Evolutionary conservation across 495 filamentous ascomycete species (phyloP), one percentile per base, ranked within the genome.

Genomic region (Massariosphaeria phaeospora): DNA sequence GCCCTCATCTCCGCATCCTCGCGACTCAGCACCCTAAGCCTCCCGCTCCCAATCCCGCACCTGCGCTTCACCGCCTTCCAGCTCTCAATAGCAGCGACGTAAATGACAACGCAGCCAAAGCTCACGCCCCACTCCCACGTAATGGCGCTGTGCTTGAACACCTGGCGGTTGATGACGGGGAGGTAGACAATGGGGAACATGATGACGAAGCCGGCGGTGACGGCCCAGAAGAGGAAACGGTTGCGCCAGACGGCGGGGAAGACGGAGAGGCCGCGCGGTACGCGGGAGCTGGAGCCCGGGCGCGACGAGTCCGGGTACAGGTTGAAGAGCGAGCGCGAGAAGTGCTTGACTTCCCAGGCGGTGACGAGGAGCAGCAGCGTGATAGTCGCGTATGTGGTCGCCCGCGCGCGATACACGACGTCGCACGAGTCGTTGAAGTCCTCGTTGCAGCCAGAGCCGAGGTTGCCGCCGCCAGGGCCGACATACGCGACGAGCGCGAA

Each of bases 301-400:
- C n/a, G 13, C 20, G 23, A 9, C 8, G 59, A 45, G 35, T 76
- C 44, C 72, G 77, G 61, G 50, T 86, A 78, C 35, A 89, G 74
- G 25, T 79, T 79, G 72, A 89, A 87, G 63, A 89, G 69, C 35
- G 78, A 82, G 3, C 82, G 79, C 1, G 83, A 79, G 55, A 88
- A 79, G 65, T 80, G 75, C 67, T 86, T 86, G 62, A 87, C 81
- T 69, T 89, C 84, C 83, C 84, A 88, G 2, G 85, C 85, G 21
- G 78, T 80, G 51, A 87, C 72, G 3, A 88, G 78, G 20, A 86
- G 76, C 18, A 88, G 70, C 68, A 82, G 87, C 0, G 85, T 87
- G 17, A 89, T 75, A 34, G 82, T 83, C 11, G 80, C 82, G 61
- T 88, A 91, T 2, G 84, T 83, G 25, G 88, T 82, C 1, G 84